Evolutionary conservation across 1,284 basidiomycete genomes (phyloP).

Genomic region (Ganoderma boninense): DNA sequence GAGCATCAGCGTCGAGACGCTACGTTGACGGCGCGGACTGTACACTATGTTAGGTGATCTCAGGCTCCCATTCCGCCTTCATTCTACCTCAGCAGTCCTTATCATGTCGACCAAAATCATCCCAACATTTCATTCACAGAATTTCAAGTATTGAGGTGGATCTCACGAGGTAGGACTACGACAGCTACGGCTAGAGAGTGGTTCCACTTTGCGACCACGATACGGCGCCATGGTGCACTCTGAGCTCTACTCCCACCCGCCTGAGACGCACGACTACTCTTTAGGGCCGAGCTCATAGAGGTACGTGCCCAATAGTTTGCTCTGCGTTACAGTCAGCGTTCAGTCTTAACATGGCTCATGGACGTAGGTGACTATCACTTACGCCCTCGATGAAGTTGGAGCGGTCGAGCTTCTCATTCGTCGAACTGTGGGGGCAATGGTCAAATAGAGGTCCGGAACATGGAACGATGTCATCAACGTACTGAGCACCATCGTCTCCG

Average conservation of each 20-base stretch:
- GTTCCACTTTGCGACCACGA: not conserved
- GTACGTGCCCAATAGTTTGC: conserved; percentile 85
- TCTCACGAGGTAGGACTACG: too few species aligned
- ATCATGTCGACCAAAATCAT: too few species aligned
- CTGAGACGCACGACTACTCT: not conserved
- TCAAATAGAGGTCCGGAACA: not conserved
- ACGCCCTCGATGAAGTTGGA: conserved; percentile 95
- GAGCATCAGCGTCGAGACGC: too few species aligned
- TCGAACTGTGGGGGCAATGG: conserved; percentile 63
- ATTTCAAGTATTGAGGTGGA: too few species aligned
- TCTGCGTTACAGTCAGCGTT: conserved; percentile 46
- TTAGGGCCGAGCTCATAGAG: conserved; percentile 77
- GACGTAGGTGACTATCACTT: conserved; percentile 38
- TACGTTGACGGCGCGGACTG: too few species aligned
- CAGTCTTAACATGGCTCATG: not conserved
- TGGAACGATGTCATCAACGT: conserved; percentile 41
- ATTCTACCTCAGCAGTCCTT: too few species aligned
- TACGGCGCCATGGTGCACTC: conserved; percentile 4
- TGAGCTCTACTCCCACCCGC: not conserved
- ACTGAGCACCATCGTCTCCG: conserved; percentile 95
- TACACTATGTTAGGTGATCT: too few species aligned
- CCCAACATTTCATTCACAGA: too few species aligned
- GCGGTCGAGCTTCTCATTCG: conserved; percentile 95
- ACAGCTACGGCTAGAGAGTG: not conserved
- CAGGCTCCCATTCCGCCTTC: too few species aligned